Evolutionary conservation across 106 monocot species (phyloP).

Genomic region (Amphibolis antarctica): DNA sequence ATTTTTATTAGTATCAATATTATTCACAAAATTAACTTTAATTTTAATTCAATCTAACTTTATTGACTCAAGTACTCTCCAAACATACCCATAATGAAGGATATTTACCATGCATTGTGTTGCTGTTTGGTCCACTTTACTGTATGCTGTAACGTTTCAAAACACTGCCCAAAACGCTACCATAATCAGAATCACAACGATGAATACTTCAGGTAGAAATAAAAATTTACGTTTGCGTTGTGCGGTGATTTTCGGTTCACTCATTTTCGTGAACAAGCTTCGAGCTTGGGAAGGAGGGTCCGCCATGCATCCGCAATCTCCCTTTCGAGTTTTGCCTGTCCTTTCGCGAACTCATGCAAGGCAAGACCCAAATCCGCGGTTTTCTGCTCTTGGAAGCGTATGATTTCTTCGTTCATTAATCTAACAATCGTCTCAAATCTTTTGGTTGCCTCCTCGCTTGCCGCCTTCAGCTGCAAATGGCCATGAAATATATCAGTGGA

Average conservation of each 20-base stretch:
- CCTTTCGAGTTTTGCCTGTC: slow-evolving; percentile 76
- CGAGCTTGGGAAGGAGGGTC: slow-evolving; percentile 75
- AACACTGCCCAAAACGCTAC: too few species aligned
- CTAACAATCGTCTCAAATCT: slow-evolving; percentile 66
- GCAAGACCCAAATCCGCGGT: slow-evolving; percentile 79
- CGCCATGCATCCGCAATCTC: slow-evolving; percentile 96
- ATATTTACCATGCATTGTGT: too few species aligned
- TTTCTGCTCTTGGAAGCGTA: slow-evolving; percentile 86
- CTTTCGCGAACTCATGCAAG: slow-evolving; percentile 89
- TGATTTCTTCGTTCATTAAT: slow-evolving; percentile 73
- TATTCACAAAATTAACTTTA: too few species aligned
- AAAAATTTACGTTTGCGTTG: too few species aligned
- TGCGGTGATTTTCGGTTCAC: background rate
- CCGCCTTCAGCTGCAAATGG: slow-evolving; percentile 65
- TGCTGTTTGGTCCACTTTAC: too few species aligned
- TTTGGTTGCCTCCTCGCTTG: slow-evolving; percentile 75
- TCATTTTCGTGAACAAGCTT: slow-evolving; percentile 28
- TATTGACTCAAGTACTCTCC: too few species aligned
- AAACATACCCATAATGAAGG: too few species aligned
- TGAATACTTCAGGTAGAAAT: background rate
- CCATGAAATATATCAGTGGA: background rate
- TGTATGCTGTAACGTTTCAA: too few species aligned
- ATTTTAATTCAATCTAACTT: too few species aligned
- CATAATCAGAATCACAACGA: background rate
- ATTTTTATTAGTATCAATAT: too few species aligned